Evolutionary conservation across 2,329 filamentous ascomycete genomes (phyloP).

Genomic region (Colletotrichum gigasporum): DNA sequence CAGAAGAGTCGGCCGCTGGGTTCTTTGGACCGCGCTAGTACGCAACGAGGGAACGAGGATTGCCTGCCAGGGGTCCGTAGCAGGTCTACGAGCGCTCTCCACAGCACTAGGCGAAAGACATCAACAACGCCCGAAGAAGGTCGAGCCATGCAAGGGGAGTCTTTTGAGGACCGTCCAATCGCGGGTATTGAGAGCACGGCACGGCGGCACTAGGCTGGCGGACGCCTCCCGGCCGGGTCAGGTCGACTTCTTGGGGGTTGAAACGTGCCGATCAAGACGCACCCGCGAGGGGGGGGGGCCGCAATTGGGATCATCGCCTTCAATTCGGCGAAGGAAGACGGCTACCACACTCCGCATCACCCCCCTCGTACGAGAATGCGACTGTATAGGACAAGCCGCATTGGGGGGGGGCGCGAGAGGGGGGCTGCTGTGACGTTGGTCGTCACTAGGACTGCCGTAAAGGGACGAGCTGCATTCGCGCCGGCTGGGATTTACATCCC

Average conservation of each 20-base stretch:
- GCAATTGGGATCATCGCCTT: conserved; percentile 19
- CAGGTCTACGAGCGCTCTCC: conserved; percentile 1
- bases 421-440: background rate
- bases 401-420: background rate
- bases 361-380: background rate
- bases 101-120: conserved; percentile 29
- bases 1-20: background rate
- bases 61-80: conserved; percentile 10
- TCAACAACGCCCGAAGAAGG: conserved; percentile 8
- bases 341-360: background rate
- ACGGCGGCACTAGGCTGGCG: background rate
- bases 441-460: background rate
- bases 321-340: background rate
- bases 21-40: too few species aligned
- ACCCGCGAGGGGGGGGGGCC: background rate
- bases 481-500: background rate
- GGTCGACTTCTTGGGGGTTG: conserved; percentile 13
- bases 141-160: background rate
- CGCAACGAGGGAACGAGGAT: background rate
- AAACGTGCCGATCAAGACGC: conserved; percentile 22
- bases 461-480: background rate
- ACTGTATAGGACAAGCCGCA: background rate
- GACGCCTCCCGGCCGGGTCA: background rate
- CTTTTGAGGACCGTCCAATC: background rate
- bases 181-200: background rate